Evolutionary conservation across 2,329 filamentous ascomycete genomes (phyloP), one percentile per base, ranked within the genome.

Genomic region (Trichoderma sp.): DNA sequence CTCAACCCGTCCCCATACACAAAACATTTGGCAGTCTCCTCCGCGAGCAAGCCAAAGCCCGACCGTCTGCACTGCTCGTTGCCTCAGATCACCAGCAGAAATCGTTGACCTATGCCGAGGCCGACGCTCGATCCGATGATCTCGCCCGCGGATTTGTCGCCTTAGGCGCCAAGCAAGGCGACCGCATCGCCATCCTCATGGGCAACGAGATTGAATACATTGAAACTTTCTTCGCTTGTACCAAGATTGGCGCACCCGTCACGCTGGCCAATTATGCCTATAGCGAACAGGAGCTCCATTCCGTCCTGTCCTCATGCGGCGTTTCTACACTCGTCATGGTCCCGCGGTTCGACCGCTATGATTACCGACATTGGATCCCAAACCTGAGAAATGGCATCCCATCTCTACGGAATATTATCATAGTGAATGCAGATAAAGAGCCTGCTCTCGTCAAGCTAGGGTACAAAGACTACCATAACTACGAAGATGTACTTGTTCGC

Each of bases 131-230:
- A 30, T 65, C 62, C 6, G 30, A 70, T 63, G 68, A 61, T 28
- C 58, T 70, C 39, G 68, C 68, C 1, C 59, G 68, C 2, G 68
- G 68, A 15, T 32, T 70, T 6, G 26, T 26, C 1, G 6, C 55
- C 15, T 20, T 70, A 3, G 68, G 68, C n/a, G 57, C 59, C 7
- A 34, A 64, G 9, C 34, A 47, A 50, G 68, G 43, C 4, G 43
- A 43, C 26, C 57, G 68, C 32, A 62, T 70, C n/a, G 68, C 68
- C 6, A 70, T 70, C 36, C 58, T 61, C 58, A 61, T 70, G 58
- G 68, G 68, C 30, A 70, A 70, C n/a, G 58, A 62, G n/a, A 28
- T 63, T n/a, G 58, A 70, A 26, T 70, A 70, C 15, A 64, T 70
- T 1, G 68, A 64, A 3, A 23, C 58, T 1, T 70, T 39, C 15